Conservation (phyloP, 2,329 filamentous ascomycete species). For the Fusarium sp. region DNA sequence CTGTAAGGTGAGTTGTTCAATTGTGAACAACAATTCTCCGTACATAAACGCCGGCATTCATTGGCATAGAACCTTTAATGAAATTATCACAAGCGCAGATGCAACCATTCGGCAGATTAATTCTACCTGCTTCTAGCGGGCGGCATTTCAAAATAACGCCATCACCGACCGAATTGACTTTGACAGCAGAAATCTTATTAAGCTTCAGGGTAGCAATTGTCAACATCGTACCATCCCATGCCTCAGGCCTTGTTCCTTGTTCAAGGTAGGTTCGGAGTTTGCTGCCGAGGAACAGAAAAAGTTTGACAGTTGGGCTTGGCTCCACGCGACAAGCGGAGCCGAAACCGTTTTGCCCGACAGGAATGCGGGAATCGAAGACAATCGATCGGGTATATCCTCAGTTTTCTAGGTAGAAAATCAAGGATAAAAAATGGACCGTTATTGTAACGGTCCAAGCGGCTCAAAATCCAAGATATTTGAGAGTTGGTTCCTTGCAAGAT, state of each 20-base stretch:
- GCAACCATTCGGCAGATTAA: neutral
- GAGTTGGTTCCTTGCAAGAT: neutral
- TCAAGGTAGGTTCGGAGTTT: neutral
- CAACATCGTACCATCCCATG: neutral
- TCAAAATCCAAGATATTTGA: neutral
- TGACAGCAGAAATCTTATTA: neutral
- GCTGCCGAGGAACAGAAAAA: conserved; percentile 2
- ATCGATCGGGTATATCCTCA: conserved; percentile 9
- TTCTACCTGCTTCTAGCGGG: neutral
- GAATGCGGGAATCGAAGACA: conserved; percentile 5
- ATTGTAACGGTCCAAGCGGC: neutral
- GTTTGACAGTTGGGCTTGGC: neutral
- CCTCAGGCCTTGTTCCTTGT: neutral
- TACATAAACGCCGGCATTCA: neutral
- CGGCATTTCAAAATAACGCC: neutral
- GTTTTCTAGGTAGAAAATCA: neutral
- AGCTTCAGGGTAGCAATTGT: conserved; percentile 11
- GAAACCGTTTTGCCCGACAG: neutral
- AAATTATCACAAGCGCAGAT: neutral
- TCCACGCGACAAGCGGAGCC: conserved; percentile 7
- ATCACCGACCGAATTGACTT: neutral
- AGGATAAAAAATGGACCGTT: conserved; percentile 16
- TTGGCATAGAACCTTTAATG: no score
- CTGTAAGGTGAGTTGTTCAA: neutral
- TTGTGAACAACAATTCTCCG: neutral